phyloP scores from a whole-genome alignment of 2,329 filamentous ascomycete species.

The Exutisphaerella laricina region DNA sequence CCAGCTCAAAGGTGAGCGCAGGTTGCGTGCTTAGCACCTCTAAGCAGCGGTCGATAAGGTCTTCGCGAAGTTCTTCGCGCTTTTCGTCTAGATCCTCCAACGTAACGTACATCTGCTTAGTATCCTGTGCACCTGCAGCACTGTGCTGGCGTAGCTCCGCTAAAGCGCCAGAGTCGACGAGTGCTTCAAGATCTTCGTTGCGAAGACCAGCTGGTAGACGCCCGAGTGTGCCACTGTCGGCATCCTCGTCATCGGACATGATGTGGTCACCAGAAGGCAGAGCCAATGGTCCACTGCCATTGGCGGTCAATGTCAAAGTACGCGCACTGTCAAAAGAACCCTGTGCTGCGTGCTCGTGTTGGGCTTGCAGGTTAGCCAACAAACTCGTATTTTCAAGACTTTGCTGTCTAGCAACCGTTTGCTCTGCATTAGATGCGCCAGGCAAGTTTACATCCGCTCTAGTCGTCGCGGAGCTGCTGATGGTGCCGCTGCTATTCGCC shows the following conservation, averaged over 20 bases:
- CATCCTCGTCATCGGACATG: slow-evolving; percentile 26
- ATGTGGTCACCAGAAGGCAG: slow-evolving; percentile 14
- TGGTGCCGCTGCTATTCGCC: not conserved
- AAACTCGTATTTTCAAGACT: not conserved
- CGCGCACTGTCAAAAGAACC: not conserved
- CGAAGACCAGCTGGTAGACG: slow-evolving; percentile 21
- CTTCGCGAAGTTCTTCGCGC: slow-evolving; percentile 64
- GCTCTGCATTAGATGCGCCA: slow-evolving; percentile 24
- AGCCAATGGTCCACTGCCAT: slow-evolving; percentile 8
- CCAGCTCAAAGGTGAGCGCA: slow-evolving; percentile 81
- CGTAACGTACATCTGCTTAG: slow-evolving; percentile 46
- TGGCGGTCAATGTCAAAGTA: slow-evolving; percentile 2
- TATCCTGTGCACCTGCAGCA: slow-evolving; percentile 18
- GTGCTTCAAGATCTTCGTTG: slow-evolving; percentile 22
- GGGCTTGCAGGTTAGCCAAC: too few species aligned
- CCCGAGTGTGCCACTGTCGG: slow-evolving; percentile 22
- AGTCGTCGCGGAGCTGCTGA: not conserved
- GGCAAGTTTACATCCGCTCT: slow-evolving; percentile 35
- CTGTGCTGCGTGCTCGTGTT: too few species aligned
- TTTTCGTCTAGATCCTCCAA: slow-evolving; percentile 75
- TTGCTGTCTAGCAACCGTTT: slow-evolving; percentile 1
- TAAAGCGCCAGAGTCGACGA: slow-evolving; percentile 13
- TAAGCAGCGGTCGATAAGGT: slow-evolving; percentile 81
- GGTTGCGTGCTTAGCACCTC: slow-evolving; percentile 86
- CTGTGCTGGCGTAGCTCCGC: slow-evolving; percentile 4